phyloP scores from a whole-genome alignment of 2,329 filamentous ascomycete species.

The Ophiosphaerella korrae region DNA sequence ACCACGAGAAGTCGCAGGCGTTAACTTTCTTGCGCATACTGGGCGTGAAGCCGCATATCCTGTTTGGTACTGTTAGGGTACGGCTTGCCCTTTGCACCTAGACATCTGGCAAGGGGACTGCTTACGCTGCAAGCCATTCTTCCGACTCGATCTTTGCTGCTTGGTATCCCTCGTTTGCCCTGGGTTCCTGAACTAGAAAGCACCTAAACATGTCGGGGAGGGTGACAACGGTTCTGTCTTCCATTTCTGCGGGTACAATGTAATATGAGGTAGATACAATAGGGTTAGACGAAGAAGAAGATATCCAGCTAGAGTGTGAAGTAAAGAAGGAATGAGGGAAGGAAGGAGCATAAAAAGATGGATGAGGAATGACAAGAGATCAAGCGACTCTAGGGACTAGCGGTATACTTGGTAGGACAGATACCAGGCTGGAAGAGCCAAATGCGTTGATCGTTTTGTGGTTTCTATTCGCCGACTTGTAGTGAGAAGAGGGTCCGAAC shows the following conservation, averaged over 20 bases:
- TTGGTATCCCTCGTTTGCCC: conserved; percentile 2
- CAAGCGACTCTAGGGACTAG: no score
- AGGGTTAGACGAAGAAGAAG: neutral
- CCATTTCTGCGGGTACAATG: neutral
- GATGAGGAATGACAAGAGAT: no score
- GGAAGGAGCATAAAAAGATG: neutral
- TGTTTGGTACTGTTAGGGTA: neutral
- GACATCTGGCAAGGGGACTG: neutral
- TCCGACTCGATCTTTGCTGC: conserved; percentile 1
- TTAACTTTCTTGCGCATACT: conserved; percentile 1
- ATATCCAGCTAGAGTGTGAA: neutral
- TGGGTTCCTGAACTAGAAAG: conserved; percentile 1
- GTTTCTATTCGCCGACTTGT: no score
- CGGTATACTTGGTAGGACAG: no score
- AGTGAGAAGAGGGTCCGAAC: no score
- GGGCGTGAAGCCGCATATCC: conserved; percentile 1
- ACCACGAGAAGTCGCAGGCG: conserved; percentile 4
- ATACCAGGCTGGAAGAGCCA: no score
- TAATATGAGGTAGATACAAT: neutral
- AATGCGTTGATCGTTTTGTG: no score
- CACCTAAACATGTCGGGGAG: conserved; percentile 3
- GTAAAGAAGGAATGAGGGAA: neutral
- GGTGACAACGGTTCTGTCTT: conserved; percentile 1
- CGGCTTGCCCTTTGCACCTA: neutral
- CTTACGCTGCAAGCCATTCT: conserved; percentile 3